These are phyloP conservation scores for Penicillium cosmopolitanum DNA, from an alignment of 495 filamentous ascomycete species.

Conservation along the genomic window DNA sequence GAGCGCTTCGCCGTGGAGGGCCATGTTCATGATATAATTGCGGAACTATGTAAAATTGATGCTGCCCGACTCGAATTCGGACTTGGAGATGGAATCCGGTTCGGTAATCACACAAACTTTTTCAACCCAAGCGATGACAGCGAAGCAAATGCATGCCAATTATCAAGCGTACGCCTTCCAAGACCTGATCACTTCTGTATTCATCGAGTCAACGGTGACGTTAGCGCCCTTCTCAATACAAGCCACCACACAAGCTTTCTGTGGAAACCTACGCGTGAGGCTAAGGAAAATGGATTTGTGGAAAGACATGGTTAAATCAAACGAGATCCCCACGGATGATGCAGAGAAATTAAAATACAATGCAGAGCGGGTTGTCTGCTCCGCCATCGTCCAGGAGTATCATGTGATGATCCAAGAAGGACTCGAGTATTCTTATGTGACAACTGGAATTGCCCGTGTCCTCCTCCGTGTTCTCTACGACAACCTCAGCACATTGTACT, in stretches of 20 bases:
- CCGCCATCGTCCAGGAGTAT: conserved; percentile 17
- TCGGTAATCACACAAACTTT: conserved; percentile 34
- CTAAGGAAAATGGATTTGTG: conserved; percentile 31
- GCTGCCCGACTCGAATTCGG: conserved; percentile 30
- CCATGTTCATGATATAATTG: conserved; percentile 37
- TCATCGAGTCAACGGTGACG: conserved; percentile 22
- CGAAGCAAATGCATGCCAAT: conserved; percentile 1
- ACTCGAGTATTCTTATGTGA: conserved; percentile 22
- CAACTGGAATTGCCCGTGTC: conserved; percentile 14
- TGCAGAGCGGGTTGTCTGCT: conserved; percentile 17
- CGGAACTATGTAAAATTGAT: conserved; percentile 31
- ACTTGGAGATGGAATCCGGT: conserved; percentile 31
- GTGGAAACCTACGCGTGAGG: conserved; percentile 33
- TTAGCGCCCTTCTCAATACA: conserved; percentile 34
- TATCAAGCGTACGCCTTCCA: conserved; percentile 13
- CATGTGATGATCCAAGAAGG: conserved; percentile 25
- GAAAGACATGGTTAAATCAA: conserved; percentile 22
- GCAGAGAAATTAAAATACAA: conserved; percentile 30
- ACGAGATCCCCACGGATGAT: conserved; percentile 19
- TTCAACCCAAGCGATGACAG: conserved; percentile 22
- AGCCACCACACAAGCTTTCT: conserved; percentile 42
- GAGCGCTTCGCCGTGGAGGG: conserved; percentile 35
- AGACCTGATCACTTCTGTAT: conserved; percentile 32
- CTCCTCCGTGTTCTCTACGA: conserved; percentile 26
- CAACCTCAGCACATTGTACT: conserved; percentile 30